A percentile compares a stretch with the other conserved stretches of the same genome.
Evolutionary conservation across 352 stramenopile species (phyloP).

Genomic region (Phytophthora foliorum): DNA sequence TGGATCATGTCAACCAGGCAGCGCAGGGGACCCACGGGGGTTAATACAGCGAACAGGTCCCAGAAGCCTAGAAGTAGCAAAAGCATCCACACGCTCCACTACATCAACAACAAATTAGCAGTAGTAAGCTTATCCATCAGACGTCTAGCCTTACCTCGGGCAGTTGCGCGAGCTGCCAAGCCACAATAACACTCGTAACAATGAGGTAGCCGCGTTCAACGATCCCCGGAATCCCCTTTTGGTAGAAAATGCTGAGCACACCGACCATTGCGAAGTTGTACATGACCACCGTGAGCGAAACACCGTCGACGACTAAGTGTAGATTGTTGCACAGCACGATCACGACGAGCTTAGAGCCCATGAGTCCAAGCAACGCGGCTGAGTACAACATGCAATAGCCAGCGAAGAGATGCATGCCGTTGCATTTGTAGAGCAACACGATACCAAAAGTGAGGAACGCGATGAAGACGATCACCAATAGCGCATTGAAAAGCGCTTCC

Average conservation of each 20-base stretch:
- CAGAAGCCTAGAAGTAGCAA: slow-evolving; percentile 96
- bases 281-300: slow-evolving; percentile 78
- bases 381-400: slow-evolving; percentile 87
- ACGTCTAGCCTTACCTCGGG: slow-evolving; percentile 86
- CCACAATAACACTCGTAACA: slow-evolving; percentile 94
- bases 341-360: slow-evolving; percentile 77
- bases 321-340: slow-evolving; percentile 62
- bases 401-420: slow-evolving; percentile 80
- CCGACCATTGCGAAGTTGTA: slow-evolving; percentile 92
- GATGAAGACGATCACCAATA: slow-evolving; percentile 87
- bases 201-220: slow-evolving; percentile 95
- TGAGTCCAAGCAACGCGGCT: slow-evolving; percentile 70
- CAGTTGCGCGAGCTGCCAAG: slow-evolving; percentile 97
- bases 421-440: slow-evolving; percentile 87
- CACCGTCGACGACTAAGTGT: slow-evolving; percentile 60
- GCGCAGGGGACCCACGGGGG: slow-evolving; percentile 95
- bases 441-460: slow-evolving; percentile 80
- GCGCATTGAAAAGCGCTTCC: slow-evolving; percentile 77
- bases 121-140: not conserved
- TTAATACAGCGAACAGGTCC: slow-evolving; percentile 97
- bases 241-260: slow-evolving; percentile 90
- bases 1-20: slow-evolving; percentile 95
- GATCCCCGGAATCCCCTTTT: slow-evolving; percentile 76
- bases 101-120: slow-evolving; percentile 5
- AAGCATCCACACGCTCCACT: slow-evolving; percentile 91